These are phyloP conservation scores for Epichloe typhina DNA, from an alignment of 2,329 filamentous ascomycete species.

Conservation along the genomic window DNA sequence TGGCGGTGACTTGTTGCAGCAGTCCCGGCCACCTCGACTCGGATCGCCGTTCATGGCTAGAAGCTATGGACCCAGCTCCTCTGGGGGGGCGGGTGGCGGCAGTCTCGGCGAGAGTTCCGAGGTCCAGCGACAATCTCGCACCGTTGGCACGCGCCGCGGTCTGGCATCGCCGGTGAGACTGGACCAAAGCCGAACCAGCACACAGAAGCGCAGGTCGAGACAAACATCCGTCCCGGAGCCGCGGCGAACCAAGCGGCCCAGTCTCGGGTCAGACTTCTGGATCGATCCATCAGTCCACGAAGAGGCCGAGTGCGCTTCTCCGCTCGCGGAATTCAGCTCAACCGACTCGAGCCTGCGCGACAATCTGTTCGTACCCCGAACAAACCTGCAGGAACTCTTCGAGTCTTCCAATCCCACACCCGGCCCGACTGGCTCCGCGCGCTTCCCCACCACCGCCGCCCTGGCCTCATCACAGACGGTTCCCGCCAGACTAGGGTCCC, in stretches of 20 bases:
- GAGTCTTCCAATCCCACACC: constrained; percentile 15
- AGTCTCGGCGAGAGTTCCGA: constrained; percentile 20
- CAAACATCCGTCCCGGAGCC: constrained; percentile 31
- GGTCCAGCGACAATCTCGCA: constrained; percentile 31
- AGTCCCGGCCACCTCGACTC: constrained; percentile 21
- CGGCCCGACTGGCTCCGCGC: not conserved
- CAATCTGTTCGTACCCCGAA: constrained; percentile 27
- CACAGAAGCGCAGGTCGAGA: constrained; percentile 40
- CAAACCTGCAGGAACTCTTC: constrained; percentile 29
- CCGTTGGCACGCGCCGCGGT: constrained; percentile 34
- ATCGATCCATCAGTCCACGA: constrained; percentile 26
- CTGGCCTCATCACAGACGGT: constrained; percentile 18
- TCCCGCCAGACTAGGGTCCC: constrained; percentile 43
- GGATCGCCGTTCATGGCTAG: constrained; percentile 43
- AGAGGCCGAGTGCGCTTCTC: constrained; percentile 10
- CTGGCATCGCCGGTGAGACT: constrained; percentile 42
- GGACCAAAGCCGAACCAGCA: constrained; percentile 32
- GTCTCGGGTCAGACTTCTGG: constrained; percentile 41
- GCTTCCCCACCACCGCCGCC: constrained; percentile 2
- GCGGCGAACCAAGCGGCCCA: constrained; percentile 37
- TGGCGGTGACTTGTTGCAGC: constrained; percentile 10
- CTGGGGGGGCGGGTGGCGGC: constrained; percentile 14
- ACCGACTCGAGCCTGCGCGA: constrained; percentile 20
- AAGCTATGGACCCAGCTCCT: constrained; percentile 51
- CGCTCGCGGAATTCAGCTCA: constrained; percentile 21